phyloP scores from a whole-genome alignment of 2,329 filamentous ascomycete species.

The Diaporthe ampelina region DNA sequence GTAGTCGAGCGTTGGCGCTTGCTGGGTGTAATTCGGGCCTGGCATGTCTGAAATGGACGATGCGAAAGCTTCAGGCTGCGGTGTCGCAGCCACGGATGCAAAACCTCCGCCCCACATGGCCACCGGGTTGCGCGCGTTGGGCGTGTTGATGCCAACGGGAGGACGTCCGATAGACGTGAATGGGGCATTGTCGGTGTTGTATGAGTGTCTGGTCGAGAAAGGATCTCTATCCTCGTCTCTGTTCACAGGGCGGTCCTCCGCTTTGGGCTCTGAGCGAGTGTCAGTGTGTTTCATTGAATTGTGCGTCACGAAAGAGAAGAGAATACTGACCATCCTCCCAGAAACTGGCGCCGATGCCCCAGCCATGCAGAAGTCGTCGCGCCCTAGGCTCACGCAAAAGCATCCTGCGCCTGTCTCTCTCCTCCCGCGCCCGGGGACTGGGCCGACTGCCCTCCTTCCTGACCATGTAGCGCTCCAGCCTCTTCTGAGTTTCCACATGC shows the following conservation, averaged over 20 bases:
- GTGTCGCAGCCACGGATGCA: slow-evolving; percentile 1
- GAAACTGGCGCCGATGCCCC: slow-evolving; percentile 39
- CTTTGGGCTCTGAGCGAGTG: not conserved
- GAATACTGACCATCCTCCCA: slow-evolving; percentile 35
- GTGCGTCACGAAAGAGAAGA: not conserved
- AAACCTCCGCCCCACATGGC: slow-evolving; percentile 27
- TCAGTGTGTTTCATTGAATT: not conserved
- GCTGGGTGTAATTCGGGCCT: not conserved
- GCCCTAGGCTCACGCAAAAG: slow-evolving; percentile 25
- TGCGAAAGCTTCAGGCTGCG: not conserved
- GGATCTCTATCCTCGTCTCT: not conserved
- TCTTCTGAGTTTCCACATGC: slow-evolving; percentile 9
- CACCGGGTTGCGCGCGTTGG: slow-evolving; percentile 1
- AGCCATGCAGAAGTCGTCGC: slow-evolving; percentile 27
- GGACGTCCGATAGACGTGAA: not conserved
- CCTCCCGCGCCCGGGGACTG: slow-evolving; percentile 20
- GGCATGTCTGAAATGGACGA: not conserved
- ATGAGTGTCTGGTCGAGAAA: not conserved
- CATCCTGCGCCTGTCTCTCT: slow-evolving; percentile 23
- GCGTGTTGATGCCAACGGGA: not conserved
- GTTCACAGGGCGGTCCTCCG: not conserved
- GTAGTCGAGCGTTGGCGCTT: not conserved
- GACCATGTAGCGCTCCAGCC: slow-evolving; percentile 3
- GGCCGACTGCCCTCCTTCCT: slow-evolving; percentile 5
- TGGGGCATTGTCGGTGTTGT: not conserved